Base-by-base conservation (phyloP, 208 protist genomes). In the Trypanosoma mega region DNA sequence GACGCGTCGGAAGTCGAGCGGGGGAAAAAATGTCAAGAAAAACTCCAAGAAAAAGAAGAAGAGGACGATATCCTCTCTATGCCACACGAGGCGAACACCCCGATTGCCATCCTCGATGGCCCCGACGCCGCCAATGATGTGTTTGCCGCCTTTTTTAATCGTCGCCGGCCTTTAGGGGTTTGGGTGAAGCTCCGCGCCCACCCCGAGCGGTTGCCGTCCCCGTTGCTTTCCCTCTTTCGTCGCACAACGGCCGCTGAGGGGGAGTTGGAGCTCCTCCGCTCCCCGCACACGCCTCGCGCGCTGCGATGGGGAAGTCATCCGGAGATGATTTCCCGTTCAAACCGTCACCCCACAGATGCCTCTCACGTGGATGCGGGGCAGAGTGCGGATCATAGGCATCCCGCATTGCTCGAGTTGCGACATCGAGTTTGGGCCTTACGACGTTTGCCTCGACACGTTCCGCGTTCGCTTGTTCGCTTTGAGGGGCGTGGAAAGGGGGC, bases 391-490 rank as follows among this genome's bases (percentile, higher is more conserved):
- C 20, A 23, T 18, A 27, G 7, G 14, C 16, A 31, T 52, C 21
- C 66, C n/a, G 57, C 43, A 24, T 58, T 80, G 16, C 37, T 78
- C 3, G 70, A 74, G 18, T 68, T 88, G 34, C 79, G 86, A 3
- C 76, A 64, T 2, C 84, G 84, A 4, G 51, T 90, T 20, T 83
- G 77, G 71, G 53, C 77, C 30, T 46, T 86, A 12, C 45, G 47
- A 26, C 74, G 74, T 55, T 70, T 93, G 26, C 76, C 80, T 0
- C 58, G 60, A 11, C 68, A 76, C 53, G 31, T 87, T 0, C 71
- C 86, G 5, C 51, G 47, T 16, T 78, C 75, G 0, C 71, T 90
- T n/a, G 66, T 90, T 5, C 74, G 68, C 57, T 87, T 93, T 60
- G 58, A 71, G 23, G 58, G 58, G 12, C 36, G 44, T 30, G 57